A percentile compares a stretch with the other conserved stretches of the same genome.
Evolutionary conservation across 1,139 yeast species (phyloP).

Genomic region (Debaryomyces robertsiae): DNA sequence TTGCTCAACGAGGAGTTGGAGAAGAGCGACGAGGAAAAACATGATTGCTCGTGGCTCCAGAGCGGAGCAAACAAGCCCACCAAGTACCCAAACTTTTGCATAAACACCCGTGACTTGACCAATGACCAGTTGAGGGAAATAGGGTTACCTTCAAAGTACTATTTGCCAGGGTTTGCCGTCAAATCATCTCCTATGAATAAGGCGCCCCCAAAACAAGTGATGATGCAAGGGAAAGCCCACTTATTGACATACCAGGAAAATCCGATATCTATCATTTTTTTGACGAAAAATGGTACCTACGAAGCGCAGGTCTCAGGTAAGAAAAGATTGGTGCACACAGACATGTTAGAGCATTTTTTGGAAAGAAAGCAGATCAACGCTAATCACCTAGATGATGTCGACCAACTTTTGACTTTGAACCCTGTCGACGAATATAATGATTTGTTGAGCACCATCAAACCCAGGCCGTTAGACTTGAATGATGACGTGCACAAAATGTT

Average conservation of each 20-base stretch:
- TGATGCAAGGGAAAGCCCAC: slow-evolving; percentile 32
- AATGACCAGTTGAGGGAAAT: slow-evolving; percentile 18
- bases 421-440: slow-evolving; percentile 20
- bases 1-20: slow-evolving; percentile 20
- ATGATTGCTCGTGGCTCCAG: slow-evolving; percentile 28
- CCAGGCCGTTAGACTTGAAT: slow-evolving; percentile 22
- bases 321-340: slow-evolving; percentile 28
- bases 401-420: slow-evolving; percentile 15
- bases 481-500: slow-evolving; percentile 25
- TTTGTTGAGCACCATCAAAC: slow-evolving; percentile 17
- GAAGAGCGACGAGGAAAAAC: slow-evolving; percentile 15
- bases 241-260: slow-evolving; percentile 22
- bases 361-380: slow-evolving; percentile 22
- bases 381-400: slow-evolving; percentile 18
- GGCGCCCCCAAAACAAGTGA: slow-evolving; percentile 31
- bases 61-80: slow-evolving; percentile 27
- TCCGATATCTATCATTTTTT: slow-evolving; percentile 21
- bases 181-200: slow-evolving; percentile 30
- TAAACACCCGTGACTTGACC: slow-evolving; percentile 17
- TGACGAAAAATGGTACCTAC: slow-evolving; percentile 22
- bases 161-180: slow-evolving; percentile 31
- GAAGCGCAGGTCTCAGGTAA: slow-evolving; percentile 18
- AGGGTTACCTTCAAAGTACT: slow-evolving; percentile 20
- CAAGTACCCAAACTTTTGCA: slow-evolving; percentile 25
- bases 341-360: slow-evolving; percentile 28